These are phyloP conservation scores for Boletellus sp. DNA, from an alignment of 1,284 basidiomycete genomes.

Conservation along the genomic window DNA sequence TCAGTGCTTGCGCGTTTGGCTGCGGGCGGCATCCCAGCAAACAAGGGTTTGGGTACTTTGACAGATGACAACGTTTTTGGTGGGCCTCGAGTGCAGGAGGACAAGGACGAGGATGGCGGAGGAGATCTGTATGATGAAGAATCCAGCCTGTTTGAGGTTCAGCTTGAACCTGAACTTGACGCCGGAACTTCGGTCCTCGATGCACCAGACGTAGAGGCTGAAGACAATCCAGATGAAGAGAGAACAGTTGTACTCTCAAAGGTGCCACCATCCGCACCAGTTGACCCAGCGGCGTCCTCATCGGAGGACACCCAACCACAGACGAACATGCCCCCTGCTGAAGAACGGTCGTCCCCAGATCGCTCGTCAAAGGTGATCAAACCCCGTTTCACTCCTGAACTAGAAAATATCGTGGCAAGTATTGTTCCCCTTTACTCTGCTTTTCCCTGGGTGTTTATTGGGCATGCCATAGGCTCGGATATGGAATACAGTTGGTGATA, in stretches of 20 bases:
- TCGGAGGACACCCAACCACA: conserved; percentile 4
- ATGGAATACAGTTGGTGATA: conserved; percentile 62
- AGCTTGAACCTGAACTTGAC: conserved; percentile 6
- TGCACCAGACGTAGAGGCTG: conserved; percentile 11
- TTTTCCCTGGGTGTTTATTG: not conserved
- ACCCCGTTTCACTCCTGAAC: conserved; percentile 48
- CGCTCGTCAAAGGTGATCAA: conserved; percentile 29
- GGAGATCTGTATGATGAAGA: conserved; percentile 10
- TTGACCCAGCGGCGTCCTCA: conserved; percentile 7
- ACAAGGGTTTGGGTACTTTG: conserved; percentile 5
- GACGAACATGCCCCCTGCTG: not conserved
- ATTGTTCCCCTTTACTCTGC: not conserved
- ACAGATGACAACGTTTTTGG: conserved; percentile 10
- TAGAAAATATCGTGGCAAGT: conserved; percentile 60
- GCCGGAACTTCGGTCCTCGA: not conserved
- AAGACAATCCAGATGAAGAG: conserved; percentile 28
- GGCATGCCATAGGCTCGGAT: conserved; percentile 51
- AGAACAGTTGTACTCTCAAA: conserved; percentile 31
- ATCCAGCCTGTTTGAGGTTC: conserved; percentile 11
- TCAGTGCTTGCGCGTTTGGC: conserved; percentile 29
- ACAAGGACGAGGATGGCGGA: conserved; percentile 1
- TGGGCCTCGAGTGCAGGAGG: not conserved
- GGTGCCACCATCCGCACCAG: conserved; percentile 8
- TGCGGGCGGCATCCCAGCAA: conserved; percentile 8
- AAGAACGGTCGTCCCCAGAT: conserved; percentile 9